These are phyloP conservation scores for Sindora glabra DNA, from an alignment of 306 rosid species.

Conservation along the genomic window DNA sequence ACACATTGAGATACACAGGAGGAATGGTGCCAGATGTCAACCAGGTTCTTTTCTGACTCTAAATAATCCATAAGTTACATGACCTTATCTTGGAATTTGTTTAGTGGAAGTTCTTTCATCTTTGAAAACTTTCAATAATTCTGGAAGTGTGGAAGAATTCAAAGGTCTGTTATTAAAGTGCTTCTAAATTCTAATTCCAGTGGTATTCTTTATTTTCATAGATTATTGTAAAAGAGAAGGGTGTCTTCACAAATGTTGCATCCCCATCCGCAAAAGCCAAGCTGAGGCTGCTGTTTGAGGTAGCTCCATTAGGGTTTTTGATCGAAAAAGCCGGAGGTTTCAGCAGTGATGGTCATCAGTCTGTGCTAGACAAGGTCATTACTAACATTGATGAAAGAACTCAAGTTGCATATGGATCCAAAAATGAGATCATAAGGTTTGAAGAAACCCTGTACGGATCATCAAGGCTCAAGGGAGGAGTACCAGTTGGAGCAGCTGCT, in stretches of 20 bases:
- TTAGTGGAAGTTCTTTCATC: background rate
- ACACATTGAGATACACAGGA: slow-evolving; percentile 96
- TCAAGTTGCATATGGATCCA: slow-evolving; percentile 96
- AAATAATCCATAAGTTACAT: background rate
- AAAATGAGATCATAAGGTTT: slow-evolving; percentile 82
- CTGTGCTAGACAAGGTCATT: slow-evolving; percentile 84
- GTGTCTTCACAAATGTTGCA: slow-evolving; percentile 81
- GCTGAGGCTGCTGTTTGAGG: slow-evolving; percentile 89
- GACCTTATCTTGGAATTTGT: background rate
- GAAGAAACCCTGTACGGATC: slow-evolving; percentile 92
- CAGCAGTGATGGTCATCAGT: slow-evolving; percentile 80
- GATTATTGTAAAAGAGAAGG: slow-evolving; percentile 96
- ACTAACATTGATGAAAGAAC: slow-evolving; percentile 73
- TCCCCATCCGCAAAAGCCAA: slow-evolving; percentile 94
- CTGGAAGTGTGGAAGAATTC: too few relatives aligned
- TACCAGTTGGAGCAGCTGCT: slow-evolving; percentile 82
- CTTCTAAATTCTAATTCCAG: background rate
- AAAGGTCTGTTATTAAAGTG: too few relatives aligned
- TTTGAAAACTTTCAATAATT: background rate
- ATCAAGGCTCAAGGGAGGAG: slow-evolving; percentile 87
- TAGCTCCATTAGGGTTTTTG: slow-evolving; percentile 84
- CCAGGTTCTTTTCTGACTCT: slow-evolving; percentile 55
- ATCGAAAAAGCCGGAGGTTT: slow-evolving; percentile 93
- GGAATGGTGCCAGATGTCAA: slow-evolving; percentile 99
- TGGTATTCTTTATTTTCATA: slow-evolving; percentile 7